A percentile compares a stretch with the other conserved stretches of the same genome.
Conservation (phyloP, 2,329 filamentous ascomycete species). For the Moelleriella libera region DNA sequence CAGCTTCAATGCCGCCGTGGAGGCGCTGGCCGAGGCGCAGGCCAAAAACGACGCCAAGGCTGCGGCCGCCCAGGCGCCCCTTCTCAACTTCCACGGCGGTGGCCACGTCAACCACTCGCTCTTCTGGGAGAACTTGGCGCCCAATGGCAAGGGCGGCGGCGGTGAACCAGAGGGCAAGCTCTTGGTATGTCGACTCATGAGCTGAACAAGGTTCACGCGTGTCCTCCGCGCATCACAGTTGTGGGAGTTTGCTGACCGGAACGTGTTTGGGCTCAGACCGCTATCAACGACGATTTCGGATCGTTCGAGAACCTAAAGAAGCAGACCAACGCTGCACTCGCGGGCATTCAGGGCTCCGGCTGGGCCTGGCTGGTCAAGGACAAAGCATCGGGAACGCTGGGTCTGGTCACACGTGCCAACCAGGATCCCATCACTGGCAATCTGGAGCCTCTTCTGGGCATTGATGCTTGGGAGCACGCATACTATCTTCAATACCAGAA, state of each 20-base stretch:
- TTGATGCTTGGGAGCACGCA: constrained; percentile 94
- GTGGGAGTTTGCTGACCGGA: not conserved
- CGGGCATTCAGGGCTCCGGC: constrained; percentile 72
- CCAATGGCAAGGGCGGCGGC: constrained; percentile 46
- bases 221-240: constrained; percentile 3
- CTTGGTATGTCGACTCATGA: constrained; percentile 21
- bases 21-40: constrained; percentile 54
- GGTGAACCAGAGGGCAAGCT: constrained; percentile 50
- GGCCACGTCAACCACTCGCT: constrained; percentile 79
- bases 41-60: constrained; percentile 43
- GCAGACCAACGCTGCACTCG: constrained; percentile 52
- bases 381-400: constrained; percentile 44
- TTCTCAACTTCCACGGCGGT: constrained; percentile 68
- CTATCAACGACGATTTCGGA: constrained; percentile 55
- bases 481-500: constrained; percentile 97
- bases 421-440: constrained; percentile 81
- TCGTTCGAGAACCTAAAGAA: constrained; percentile 49
- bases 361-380: constrained; percentile 84
- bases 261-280: constrained; percentile 17
- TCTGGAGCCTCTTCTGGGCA: constrained; percentile 68
- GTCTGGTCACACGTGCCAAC: constrained; percentile 62
- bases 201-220: not conserved
- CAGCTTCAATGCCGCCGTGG: constrained; percentile 67
- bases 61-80: constrained; percentile 33
- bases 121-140: constrained; percentile 73